Base-by-base conservation (phyloP, 1,284 basidiomycete genomes). In the Cutaneotrichosporon daszewskae region DNA sequence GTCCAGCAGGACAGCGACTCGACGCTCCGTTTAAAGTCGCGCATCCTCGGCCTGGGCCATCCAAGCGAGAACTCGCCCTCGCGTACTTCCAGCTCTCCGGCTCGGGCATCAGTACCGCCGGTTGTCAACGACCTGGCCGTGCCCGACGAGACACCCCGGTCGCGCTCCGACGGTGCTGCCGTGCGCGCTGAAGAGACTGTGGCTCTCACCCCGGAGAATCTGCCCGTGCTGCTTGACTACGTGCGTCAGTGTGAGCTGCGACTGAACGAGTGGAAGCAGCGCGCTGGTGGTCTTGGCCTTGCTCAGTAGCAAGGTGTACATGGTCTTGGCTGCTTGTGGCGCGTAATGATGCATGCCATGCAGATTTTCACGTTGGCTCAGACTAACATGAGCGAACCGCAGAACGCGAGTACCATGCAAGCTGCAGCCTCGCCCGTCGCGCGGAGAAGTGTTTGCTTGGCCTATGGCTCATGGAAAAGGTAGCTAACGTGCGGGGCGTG, bases 191-290 rank as follows among this genome's bases (percentile, higher is more conserved):
- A 41, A 34, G 52, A 50, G n/a, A 25, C 46, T 14, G 38, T 57
- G 1, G 62, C 58, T n/a, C 39, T 69, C 10, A 66, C 66, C 14
- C 66, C 66, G 16, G 64, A 69, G 32, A 66, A 67, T 43, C 40
- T 69, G 24, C 63, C 64, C 14, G 56, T 55, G 10, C 42, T 69
- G 32, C 49, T 69, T 34, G 63, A 64, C 26, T 64, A 62, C 40
- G 46, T 66, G 27, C 53, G 53, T 39, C 59, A 64, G 46, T 67
- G 65, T 43, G 62, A 69, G 52, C 47, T 41, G 29, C 62, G 56
- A 45, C 47, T 69, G 25, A 49, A 50, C 9, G 58, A 64, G 40
- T 69, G 66, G 65, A 57, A 43, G 20, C 40, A 35, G 31, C 49
- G 56, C 37, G 55, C 52, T 1, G 53, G 25, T 25, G 31, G 25